phyloP scores from a whole-genome alignment of 805 yeast species.

The Candida vaughaniae region DNA sequence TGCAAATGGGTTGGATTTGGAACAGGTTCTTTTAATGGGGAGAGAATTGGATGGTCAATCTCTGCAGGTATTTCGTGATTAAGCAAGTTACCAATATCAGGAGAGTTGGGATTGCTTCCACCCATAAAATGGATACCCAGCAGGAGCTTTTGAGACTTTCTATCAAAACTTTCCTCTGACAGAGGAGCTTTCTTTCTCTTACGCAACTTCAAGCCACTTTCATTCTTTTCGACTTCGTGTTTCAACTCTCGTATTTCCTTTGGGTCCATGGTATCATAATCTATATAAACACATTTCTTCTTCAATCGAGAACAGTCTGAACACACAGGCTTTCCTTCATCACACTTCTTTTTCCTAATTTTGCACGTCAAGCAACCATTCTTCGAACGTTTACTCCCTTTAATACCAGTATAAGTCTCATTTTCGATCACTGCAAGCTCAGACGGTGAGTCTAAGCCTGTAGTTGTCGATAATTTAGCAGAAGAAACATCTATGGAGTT shows the following conservation, averaged over 20 bases:
- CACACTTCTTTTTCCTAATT: conserved; percentile 59
- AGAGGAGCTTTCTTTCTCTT: conserved; percentile 26
- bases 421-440: not conserved
- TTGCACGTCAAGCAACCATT: conserved; percentile 72
- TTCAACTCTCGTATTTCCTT: conserved; percentile 37
- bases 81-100: conserved; percentile 7
- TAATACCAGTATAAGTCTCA: not conserved
- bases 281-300: conserved; percentile 50
- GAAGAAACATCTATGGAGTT: not conserved
- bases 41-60: no score
- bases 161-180: not conserved
- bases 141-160: not conserved
- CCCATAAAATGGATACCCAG: no score
- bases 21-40: no score
- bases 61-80: no score
- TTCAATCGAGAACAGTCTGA: conserved; percentile 47
- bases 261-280: conserved; percentile 39
- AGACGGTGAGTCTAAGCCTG: no score
- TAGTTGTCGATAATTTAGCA: no score
- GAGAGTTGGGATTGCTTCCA: conserved; percentile 8
- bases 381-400: conserved; percentile 27
- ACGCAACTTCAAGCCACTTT: conserved; percentile 41
- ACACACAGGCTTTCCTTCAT: conserved; percentile 50
- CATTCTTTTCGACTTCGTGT: conserved; percentile 36
- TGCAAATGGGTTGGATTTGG: no score